Evolutionary conservation across 2,329 filamentous ascomycete genomes (phyloP), one percentile per base, ranked within the genome.

Genomic region (Monilinia fructicola): DNA sequence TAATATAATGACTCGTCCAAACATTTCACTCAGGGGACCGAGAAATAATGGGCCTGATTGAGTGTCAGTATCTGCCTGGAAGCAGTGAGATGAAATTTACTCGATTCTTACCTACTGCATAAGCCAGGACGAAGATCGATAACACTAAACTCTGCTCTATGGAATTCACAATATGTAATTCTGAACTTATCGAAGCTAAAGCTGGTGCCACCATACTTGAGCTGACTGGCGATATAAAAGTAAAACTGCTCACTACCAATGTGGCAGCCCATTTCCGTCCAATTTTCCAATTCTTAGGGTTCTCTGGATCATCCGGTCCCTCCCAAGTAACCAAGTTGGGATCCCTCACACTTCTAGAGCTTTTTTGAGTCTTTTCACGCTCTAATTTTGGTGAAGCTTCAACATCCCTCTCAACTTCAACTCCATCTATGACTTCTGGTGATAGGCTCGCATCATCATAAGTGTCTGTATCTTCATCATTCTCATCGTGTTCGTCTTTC

Each of bases 11-110:
- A 78, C 72, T 2, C 83, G 72, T 0, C 83, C 83, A 62, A 81
- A 84, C 0, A 84, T 74, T 67, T 85, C 83, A 0, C 82, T 82
- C 6, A 83, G 75, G 0, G 88, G 87, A 1, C 88, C 89, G 84
- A 88, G 90, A 4, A 90, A 67, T 1, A 76, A 66, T 0, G 81
- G 81, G 0, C 81, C 81, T 35, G 79, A 78, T 28, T 80, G 79
- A 69, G 21, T 53, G 31, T 65, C 18, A 65, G 23, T 31, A 18
- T 26, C 26, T 59, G 42, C 11, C 23, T 40, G 35, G 10, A 44
- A 10, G 18, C 40, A 31, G 21, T 12, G 26, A 3, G 4, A 40
- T 26, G 48, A 16, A 53, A 40, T 52, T 10, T 16, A 59, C 31
- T 16, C 40, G 16, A 16, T 42, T 12, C 40, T 38, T 58, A 58